Percentiles rank a stretch among this genome's conserved stretches.
These are phyloP conservation scores for Xylaria sp. DNA, from an alignment of 2,329 filamentous ascomycete species.

Conservation along the genomic window DNA sequence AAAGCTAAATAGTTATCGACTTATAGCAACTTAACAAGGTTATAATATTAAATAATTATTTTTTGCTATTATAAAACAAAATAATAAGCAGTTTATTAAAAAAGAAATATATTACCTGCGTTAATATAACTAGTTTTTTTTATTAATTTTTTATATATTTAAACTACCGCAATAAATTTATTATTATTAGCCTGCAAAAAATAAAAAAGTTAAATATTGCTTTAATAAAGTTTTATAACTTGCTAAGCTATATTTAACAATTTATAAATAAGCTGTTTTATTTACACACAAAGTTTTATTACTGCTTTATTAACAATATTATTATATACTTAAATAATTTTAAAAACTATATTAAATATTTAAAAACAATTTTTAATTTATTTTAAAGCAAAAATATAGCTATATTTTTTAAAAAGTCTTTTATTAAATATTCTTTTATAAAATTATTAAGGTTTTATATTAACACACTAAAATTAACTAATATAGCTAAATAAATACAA, in stretches of 20 bases:
- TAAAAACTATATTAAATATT: background rate
- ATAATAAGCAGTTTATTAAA: constrained; percentile 1
- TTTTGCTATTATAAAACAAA: background rate
- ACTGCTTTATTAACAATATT: background rate
- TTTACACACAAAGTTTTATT: background rate
- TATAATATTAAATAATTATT: background rate
- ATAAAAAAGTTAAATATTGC: constrained; percentile 2
- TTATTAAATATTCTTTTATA: background rate
- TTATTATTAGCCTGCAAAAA: background rate
- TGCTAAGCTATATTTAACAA: background rate
- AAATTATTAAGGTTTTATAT: background rate
- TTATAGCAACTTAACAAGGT: constrained; percentile 1
- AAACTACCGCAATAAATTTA: constrained; percentile 9
- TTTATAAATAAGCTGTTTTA: constrained; percentile 10
- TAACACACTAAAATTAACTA: background rate
- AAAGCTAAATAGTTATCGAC: background rate
- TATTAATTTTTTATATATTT: constrained; percentile 15
- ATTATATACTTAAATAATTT: background rate
- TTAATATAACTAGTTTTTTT: background rate
- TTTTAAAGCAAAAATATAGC: constrained; percentile 5
- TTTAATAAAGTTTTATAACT: constrained; percentile 8
- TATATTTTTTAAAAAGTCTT: background rate
- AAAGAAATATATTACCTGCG: background rate
- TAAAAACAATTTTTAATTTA: constrained; percentile 8
- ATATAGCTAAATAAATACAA: background rate